Evolutionary conservation across 345 rosid genomes (phyloP).

Genomic region (Populus simonii): DNA sequence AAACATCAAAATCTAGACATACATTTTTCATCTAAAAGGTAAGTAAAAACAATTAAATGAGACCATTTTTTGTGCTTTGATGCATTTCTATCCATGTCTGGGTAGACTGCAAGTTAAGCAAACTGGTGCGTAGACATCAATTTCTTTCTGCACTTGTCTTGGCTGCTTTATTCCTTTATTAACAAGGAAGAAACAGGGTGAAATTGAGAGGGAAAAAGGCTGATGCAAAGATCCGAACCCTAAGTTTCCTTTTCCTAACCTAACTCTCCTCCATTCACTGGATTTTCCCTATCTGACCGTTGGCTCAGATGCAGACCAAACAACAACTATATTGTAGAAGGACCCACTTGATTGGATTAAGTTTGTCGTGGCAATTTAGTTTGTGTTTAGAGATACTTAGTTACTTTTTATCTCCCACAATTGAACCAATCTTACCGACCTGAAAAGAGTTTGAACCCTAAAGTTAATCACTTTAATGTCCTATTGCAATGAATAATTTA

Average conservation of each 20-base stretch:
- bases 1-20: slow-evolving; percentile 5
- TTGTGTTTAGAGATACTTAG: background rate
- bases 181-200: slow-evolving; percentile 34
- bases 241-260: slow-evolving; percentile 47
- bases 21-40: slow-evolving; percentile 2
- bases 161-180: slow-evolving; percentile 43
- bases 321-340: slow-evolving; percentile 26
- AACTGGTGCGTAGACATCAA: slow-evolving; percentile 17
- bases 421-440: slow-evolving; percentile 17
- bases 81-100: slow-evolving; percentile 22
- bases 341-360: slow-evolving; percentile 21
- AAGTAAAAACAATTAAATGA: background rate
- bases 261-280: slow-evolving; percentile 39
- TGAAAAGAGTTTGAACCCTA: background rate
- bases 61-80: background rate
- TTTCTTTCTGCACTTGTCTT: slow-evolving; percentile 20
- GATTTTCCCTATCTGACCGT: slow-evolving; percentile 46
- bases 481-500: background rate
- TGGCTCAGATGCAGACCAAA: slow-evolving; percentile 41
- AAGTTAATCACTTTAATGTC: background rate
- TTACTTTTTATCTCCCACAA: slow-evolving; percentile 5
- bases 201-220: background rate
- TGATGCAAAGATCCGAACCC: slow-evolving; percentile 32
- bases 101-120: slow-evolving; percentile 63
- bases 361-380: slow-evolving; percentile 5